These are phyloP conservation scores for Porogramme epimiltina DNA, from an alignment of 1,284 basidiomycete species.

Conservation along the genomic window DNA sequence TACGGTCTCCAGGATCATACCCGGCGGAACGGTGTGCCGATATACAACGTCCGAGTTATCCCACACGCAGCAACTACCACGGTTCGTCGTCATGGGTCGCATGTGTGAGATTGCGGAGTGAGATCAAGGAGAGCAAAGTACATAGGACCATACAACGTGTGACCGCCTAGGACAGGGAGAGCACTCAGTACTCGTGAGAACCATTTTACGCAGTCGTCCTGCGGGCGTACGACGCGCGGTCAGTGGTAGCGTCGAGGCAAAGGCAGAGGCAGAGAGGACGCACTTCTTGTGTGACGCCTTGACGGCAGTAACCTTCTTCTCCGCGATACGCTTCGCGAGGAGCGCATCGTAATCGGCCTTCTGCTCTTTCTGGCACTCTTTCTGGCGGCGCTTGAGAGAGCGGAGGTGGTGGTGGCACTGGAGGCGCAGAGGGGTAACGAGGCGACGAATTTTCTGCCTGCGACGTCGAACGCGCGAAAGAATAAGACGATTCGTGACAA, in stretches of 20 bases:
- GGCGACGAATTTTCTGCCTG: conserved; percentile 87
- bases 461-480: neutral
- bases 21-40: too few species aligned
- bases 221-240: neutral
- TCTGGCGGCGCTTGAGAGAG: conserved; percentile 89
- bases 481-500: too few species aligned
- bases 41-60: too few species aligned
- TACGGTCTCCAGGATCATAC: too few species aligned
- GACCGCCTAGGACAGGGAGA: conserved; percentile 21
- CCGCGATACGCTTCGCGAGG: conserved; percentile 88
- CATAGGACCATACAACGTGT: conserved; percentile 23
- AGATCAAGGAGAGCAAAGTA: too few species aligned
- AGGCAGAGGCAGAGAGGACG: conserved; percentile 2
- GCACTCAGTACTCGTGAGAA: conserved; percentile 8
- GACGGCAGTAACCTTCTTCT: conserved; percentile 88
- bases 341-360: conserved; percentile 90
- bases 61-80: too few species aligned
- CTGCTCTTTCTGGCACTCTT: conserved; percentile 93
- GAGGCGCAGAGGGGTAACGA: conserved; percentile 93
- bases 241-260: neutral
- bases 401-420: too few species aligned
- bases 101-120: too few species aligned
- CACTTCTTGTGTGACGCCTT: conserved; percentile 77
- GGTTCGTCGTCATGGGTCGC: too few species aligned
- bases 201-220: conserved; percentile 23